Evolutionary conservation across 371 early-diverging fungal genomes (phyloP).

Genomic region (Chytridium lagenaria): DNA sequence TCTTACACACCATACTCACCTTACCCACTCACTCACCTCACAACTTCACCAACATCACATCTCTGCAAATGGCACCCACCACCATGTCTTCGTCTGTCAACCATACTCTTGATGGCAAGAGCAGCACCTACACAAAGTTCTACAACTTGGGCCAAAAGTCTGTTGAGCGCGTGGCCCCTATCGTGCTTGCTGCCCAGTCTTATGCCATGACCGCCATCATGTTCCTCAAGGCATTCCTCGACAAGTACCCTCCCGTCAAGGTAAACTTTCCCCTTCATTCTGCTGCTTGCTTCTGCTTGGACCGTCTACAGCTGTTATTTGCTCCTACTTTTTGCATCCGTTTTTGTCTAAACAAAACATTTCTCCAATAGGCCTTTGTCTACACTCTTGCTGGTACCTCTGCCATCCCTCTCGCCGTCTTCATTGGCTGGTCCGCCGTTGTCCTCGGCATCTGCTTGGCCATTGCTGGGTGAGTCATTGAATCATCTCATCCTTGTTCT

Average conservation of each 20-base stretch:
- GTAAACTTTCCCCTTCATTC: constrained; percentile 25
- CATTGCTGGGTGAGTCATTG: too few relatives aligned
- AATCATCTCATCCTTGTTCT: too few relatives aligned
- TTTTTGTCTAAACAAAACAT: too few relatives aligned
- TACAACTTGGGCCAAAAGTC: constrained; percentile 13
- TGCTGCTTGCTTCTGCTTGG: neutral
- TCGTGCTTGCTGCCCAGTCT: constrained; percentile 24
- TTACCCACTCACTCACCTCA: too few relatives aligned
- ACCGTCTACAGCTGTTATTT: too few relatives aligned
- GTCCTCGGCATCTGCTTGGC: constrained; percentile 37
- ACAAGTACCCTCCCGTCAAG: constrained; percentile 55
- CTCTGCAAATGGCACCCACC: too few relatives aligned
- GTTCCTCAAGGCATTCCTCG: constrained; percentile 40
- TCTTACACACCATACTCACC: too few relatives aligned
- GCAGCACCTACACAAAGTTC: too few relatives aligned
- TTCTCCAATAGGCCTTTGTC: constrained; percentile 44
- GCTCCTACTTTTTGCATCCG: too few relatives aligned
- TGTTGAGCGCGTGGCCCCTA: constrained; percentile 31
- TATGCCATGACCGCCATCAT: constrained; percentile 26
- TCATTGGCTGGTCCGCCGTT: constrained; percentile 38
- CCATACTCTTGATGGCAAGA: too few relatives aligned
- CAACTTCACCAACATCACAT: too few relatives aligned
- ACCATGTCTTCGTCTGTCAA: too few relatives aligned
- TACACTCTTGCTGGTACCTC: constrained; percentile 42
- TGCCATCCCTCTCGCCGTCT: constrained; percentile 44